phyloP scores from a whole-genome alignment of 1,284 basidiomycete species.

The Schizopora paradoxa region DNA sequence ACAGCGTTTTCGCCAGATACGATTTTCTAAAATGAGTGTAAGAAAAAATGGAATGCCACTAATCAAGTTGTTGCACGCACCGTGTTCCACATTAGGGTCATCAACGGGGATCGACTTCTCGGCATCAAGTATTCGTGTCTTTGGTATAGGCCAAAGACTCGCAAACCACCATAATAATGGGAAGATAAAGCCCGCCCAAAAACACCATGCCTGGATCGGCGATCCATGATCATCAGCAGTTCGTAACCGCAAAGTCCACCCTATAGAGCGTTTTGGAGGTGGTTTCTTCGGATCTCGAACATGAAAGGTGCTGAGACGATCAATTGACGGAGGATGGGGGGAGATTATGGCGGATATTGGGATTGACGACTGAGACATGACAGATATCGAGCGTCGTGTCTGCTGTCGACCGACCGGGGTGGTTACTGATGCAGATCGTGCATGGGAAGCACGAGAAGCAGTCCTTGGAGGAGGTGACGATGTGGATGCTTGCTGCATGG shows the following conservation, averaged over 20 bases:
- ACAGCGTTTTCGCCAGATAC: slow-evolving; percentile 66
- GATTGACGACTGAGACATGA: slow-evolving; percentile 53
- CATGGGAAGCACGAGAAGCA: slow-evolving; percentile 14
- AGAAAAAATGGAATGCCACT: neutral
- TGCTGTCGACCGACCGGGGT: slow-evolving; percentile 19
- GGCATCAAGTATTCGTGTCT: slow-evolving; percentile 51
- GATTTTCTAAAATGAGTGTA: slow-evolving; percentile 45
- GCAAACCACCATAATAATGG: slow-evolving; percentile 78
- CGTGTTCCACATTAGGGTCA: slow-evolving; percentile 71
- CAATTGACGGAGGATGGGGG: slow-evolving; percentile 67
- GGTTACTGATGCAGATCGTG: slow-evolving; percentile 39
- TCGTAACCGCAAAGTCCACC: slow-evolving; percentile 52
- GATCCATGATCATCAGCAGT: slow-evolving; percentile 53
- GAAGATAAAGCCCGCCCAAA: slow-evolving; percentile 66
- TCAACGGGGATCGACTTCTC: slow-evolving; percentile 71
- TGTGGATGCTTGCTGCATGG: slow-evolving; percentile 30
- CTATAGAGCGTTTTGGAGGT: slow-evolving; percentile 47
- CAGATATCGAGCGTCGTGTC: slow-evolving; percentile 21
- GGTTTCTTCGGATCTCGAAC: slow-evolving; percentile 75
- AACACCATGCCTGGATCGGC: slow-evolving; percentile 67
- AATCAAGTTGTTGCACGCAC: slow-evolving; percentile 38
- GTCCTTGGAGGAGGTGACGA: slow-evolving; percentile 17
- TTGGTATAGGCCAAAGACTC: slow-evolving; percentile 52
- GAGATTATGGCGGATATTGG: slow-evolving; percentile 70
- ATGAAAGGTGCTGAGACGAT: slow-evolving; percentile 53